phyloP scores from a whole-genome alignment of 2,329 filamentous ascomycete species.

The Penicillium palitans region DNA sequence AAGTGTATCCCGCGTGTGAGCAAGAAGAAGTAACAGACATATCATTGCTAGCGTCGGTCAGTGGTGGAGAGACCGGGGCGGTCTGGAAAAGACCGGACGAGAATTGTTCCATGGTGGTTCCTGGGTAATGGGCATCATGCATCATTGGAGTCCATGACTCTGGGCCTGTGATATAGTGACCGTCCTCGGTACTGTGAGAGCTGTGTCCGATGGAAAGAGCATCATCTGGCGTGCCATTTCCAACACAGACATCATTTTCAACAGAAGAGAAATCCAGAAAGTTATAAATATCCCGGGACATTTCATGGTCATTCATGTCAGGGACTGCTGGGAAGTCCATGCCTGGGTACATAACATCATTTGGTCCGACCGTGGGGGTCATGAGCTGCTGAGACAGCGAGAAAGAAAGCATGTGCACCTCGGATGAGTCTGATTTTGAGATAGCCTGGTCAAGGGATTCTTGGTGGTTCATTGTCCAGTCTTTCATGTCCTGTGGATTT shows the following conservation, averaged over 20 bases:
- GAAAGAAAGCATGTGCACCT: slow-evolving; percentile 46
- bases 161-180: slow-evolving; percentile 33
- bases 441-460: slow-evolving; percentile 43
- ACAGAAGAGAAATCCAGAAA: slow-evolving; percentile 43
- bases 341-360: slow-evolving; percentile 42
- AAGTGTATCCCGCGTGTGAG: slow-evolving; percentile 41
- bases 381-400: slow-evolving; percentile 44
- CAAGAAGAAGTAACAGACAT: slow-evolving; percentile 43
- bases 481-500: slow-evolving; percentile 38
- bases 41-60: slow-evolving; percentile 46
- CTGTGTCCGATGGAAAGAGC: slow-evolving; percentile 39
- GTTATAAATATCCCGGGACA: slow-evolving; percentile 43
- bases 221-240: slow-evolving; percentile 41
- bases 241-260: slow-evolving; percentile 42
- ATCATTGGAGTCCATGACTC: slow-evolving; percentile 41
- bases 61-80: slow-evolving; percentile 44
- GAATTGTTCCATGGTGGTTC: slow-evolving; percentile 39
- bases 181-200: slow-evolving; percentile 38
- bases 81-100: slow-evolving; percentile 38
- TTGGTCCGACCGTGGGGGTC: slow-evolving; percentile 40
- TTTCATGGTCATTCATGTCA: slow-evolving; percentile 41
- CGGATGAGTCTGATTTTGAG: slow-evolving; percentile 40
- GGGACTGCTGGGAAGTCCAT: slow-evolving; percentile 41
- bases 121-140: slow-evolving; percentile 36
- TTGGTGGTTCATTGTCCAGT: slow-evolving; percentile 42